Percentiles rank a stretch among this genome's conserved stretches.
These are phyloP conservation scores for Pseudocercospora macadamiae DNA, from an alignment of 2,329 filamentous ascomycete genomes.

Conservation along the genomic window DNA sequence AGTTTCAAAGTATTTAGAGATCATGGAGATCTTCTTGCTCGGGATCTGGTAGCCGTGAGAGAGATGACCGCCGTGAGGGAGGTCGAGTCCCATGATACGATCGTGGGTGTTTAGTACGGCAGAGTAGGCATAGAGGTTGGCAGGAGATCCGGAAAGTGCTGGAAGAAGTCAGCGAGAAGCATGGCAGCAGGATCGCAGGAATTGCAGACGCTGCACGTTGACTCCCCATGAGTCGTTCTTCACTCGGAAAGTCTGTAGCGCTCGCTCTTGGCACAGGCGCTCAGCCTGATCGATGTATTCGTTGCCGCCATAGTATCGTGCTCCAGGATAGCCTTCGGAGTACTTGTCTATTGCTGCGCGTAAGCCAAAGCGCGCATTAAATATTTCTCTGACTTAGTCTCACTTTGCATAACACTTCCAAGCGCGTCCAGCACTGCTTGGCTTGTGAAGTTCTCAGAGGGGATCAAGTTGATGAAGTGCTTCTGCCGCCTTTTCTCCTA, in stretches of 20 bases:
- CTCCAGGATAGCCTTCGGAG: slow-evolving; percentile 96
- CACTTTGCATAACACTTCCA: slow-evolving; percentile 94
- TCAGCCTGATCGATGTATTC: slow-evolving; percentile 98
- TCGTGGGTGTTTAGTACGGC: slow-evolving; percentile 95
- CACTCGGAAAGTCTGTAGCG: slow-evolving; percentile 86
- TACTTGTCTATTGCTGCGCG: slow-evolving; percentile 70
- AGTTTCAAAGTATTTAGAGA: slow-evolving; percentile 99
- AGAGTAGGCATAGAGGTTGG: slow-evolving; percentile 98
- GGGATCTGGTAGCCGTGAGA: slow-evolving; percentile 98
- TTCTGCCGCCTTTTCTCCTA: slow-evolving; percentile 96
- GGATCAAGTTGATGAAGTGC: slow-evolving; percentile 97
- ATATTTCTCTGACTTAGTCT: slow-evolving; percentile 38
- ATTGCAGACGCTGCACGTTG: slow-evolving; percentile 82
- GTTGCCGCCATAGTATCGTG: slow-evolving; percentile 98
- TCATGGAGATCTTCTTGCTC: slow-evolving; percentile 95
- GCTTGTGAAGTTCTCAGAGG: slow-evolving; percentile 94
- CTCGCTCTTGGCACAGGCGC: slow-evolving; percentile 90
- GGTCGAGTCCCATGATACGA: slow-evolving; percentile 92
- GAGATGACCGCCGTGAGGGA: slow-evolving; percentile 92
- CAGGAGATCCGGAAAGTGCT: slow-evolving; percentile 70
- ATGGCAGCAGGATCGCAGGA: neutral
- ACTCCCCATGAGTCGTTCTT: slow-evolving; percentile 93
- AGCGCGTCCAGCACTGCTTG: slow-evolving; percentile 89
- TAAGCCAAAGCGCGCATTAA: neutral
- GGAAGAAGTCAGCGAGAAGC: neutral